Conservation (phyloP, 176 grass and related monocot species). For the Cymbopogon citratus region DNA sequence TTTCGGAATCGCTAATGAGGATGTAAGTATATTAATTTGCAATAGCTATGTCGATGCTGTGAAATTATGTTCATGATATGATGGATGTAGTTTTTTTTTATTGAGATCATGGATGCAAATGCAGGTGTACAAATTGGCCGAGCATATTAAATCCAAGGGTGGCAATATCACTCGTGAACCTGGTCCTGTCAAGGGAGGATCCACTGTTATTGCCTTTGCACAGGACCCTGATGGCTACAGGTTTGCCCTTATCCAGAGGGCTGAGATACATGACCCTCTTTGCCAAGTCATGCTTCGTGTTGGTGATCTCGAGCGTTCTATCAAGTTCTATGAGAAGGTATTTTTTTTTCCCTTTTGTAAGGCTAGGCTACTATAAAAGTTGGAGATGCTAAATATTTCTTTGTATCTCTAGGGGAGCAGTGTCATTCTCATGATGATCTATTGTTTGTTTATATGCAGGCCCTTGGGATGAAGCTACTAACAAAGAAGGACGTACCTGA, state of each 20-base stretch:
- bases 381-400: neutral
- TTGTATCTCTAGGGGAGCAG: neutral
- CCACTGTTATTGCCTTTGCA: conserved; percentile 85
- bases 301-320: conserved; percentile 80
- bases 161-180: conserved; percentile 90
- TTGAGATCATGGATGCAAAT: conserved; percentile 19
- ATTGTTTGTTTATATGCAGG: conserved; percentile 44
- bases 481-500: conserved; percentile 75
- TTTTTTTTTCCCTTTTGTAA: conserved; percentile 6
- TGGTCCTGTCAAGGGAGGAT: conserved; percentile 93
- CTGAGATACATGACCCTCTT: too few relatives aligned
- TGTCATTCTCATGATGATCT: neutral
- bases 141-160: conserved; percentile 47
- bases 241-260: conserved; percentile 2
- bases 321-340: conserved; percentile 96
- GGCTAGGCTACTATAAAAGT: neutral
- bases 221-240: conserved; percentile 85
- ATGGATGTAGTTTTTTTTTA: neutral
- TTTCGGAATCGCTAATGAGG: conserved; percentile 84
- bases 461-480: conserved; percentile 86
- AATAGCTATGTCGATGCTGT: neutral
- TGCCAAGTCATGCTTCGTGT: conserved; percentile 47
- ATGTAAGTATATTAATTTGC: conserved; percentile 43
- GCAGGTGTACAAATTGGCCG: conserved; percentile 79
- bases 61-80: neutral